Evolutionary conservation across 2,329 filamentous ascomycete genomes (phyloP), one percentile per base, ranked within the genome.

Genomic region (Furcasterigmium furcatum): DNA sequence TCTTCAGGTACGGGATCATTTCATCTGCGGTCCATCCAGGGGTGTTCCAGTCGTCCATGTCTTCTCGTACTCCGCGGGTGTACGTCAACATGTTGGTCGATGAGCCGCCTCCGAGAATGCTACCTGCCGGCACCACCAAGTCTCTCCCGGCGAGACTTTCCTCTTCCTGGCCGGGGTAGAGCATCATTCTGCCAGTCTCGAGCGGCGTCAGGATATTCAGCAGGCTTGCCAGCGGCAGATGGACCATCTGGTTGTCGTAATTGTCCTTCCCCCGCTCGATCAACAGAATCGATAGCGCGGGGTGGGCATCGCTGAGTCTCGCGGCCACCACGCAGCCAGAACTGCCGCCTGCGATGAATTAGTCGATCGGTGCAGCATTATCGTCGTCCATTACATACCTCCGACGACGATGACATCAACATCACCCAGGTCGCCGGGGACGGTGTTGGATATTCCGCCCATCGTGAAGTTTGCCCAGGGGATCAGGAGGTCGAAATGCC

Each of bases 321-420:
- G 54, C 49, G 5, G 60, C 60, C 4, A 54, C 46, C 10, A 62
- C 51, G 22, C 58, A 60, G 19, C 55, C 59, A 4, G 56, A 49
- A 2, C 54, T 56, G 29, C 60, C 60, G 5, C 60, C 61, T 64
- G 32, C 4, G 22, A 27, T 5, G 16, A n/a, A 7, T 43, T 19
- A 14, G n/a, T 13, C 3, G 12, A 18, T 9, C 13, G 9, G 20
- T 6, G 18, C 12, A 25, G 9, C 2, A 10, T 21, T n/a, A 8
- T 18, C 12, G 3, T 9, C 13, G 4, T 13, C 19, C 5, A 49
- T 7, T 20, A 35, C 55, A 35, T 57, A 68, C 70, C 71, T 53
- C 74, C 75, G 4, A 68, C 71, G 43, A 79, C 67, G 45, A 79
- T 73, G 35, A 79, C 65, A 50, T 79, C 76, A 9, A 77, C 70